These are phyloP conservation scores for Allium fistulosum DNA, from an alignment of 106 monocot genomes.

Conservation along the genomic window DNA sequence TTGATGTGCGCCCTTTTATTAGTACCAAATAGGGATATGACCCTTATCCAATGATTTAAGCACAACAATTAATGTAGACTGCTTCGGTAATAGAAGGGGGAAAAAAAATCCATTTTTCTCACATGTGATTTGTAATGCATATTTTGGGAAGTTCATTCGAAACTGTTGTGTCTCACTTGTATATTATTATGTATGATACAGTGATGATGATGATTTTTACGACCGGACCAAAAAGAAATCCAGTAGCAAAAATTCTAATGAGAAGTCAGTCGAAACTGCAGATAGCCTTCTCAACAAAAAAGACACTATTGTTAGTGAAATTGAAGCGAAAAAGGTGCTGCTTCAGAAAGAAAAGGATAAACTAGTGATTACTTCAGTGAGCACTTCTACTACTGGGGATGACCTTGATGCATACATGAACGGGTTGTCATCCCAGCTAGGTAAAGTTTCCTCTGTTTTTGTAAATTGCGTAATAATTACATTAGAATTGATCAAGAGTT, in stretches of 20 bases:
- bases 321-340: constrained; percentile 56
- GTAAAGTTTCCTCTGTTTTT: constrained; percentile 23
- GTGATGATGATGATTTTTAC: constrained; percentile 92
- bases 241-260: constrained; percentile 29
- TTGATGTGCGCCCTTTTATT: too few species aligned
- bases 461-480: background rate
- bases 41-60: too few species aligned
- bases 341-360: constrained; percentile 51
- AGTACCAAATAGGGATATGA: too few species aligned
- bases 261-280: constrained; percentile 76
- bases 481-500: too few species aligned
- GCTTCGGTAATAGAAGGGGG: too few species aligned
- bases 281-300: constrained; percentile 90
- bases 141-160: background rate
- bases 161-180: background rate
- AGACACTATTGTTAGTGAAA: constrained; percentile 46
- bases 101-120: background rate
- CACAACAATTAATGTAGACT: too few species aligned
- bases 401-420: constrained; percentile 92
- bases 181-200: background rate
- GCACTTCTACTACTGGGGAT: constrained; percentile 37
- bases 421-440: constrained; percentile 78
- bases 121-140: background rate
- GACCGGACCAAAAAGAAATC: constrained; percentile 78
- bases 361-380: constrained; percentile 8